Evolutionary conservation across 208 protist species (phyloP).

Genomic region (Trichomonas tenax): DNA sequence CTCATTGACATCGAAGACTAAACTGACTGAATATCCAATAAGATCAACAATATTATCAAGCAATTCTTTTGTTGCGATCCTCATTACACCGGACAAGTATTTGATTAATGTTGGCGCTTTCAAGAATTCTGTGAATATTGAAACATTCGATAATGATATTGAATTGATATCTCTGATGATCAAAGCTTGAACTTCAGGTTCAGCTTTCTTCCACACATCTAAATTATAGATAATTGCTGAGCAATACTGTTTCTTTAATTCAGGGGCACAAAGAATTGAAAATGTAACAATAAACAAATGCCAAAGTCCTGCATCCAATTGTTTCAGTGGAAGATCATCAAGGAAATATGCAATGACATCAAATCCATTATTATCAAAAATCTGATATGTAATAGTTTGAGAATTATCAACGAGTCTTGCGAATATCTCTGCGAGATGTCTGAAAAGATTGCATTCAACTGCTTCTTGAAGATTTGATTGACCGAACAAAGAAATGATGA

Average conservation of each 20-base stretch:
- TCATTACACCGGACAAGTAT: not conserved
- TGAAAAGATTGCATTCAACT: not conserved
- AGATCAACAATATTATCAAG: not conserved
- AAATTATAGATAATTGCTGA: not conserved
- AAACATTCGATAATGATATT: not conserved
- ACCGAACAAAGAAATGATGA: not conserved
- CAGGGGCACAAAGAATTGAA: not conserved
- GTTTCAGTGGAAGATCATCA: not conserved
- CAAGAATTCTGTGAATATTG: not conserved
- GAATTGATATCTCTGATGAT: not conserved
- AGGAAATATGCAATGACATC: not conserved
- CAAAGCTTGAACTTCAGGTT: not conserved
- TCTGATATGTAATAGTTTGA: not conserved
- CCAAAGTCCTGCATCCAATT: not conserved
- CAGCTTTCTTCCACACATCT: not conserved
- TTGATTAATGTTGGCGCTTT: not conserved
- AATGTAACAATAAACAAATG: not conserved
- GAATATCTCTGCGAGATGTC: not conserved
- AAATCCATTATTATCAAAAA: not conserved
- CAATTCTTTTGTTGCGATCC: not conserved
- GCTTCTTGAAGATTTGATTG: not conserved
- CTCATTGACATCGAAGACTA: not conserved
- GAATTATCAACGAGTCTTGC: not conserved
- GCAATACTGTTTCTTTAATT: not conserved
- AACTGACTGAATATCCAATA: not conserved